Percentiles rank a stretch among this genome's conserved stretches.
Evolutionary conservation across 495 filamentous ascomycete genomes (phyloP).

Genomic region (Penicillium turbatum): DNA sequence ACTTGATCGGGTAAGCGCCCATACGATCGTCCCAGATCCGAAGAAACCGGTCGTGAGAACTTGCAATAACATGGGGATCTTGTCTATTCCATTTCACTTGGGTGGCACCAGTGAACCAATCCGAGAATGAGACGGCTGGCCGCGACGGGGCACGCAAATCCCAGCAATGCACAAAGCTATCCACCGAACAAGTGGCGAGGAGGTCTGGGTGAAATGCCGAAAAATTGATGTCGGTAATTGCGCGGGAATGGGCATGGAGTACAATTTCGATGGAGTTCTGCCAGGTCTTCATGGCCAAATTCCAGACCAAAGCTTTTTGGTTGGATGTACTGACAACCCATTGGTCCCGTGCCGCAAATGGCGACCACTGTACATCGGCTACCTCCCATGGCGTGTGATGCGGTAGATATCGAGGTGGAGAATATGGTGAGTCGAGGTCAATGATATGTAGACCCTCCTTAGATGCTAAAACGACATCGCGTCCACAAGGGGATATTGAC

Average conservation of each 20-base stretch:
- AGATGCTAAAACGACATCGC: conserved; percentile 90
- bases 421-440: conserved; percentile 88
- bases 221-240: conserved; percentile 97
- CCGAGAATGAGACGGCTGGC: conserved; percentile 76
- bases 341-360: conserved; percentile 80
- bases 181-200: conserved; percentile 85
- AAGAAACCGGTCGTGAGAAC: conserved; percentile 80
- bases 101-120: conserved; percentile 92
- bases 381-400: conserved; percentile 92
- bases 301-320: conserved; percentile 94
- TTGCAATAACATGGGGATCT: conserved; percentile 78
- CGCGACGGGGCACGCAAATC: conserved; percentile 74
- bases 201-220: conserved; percentile 87
- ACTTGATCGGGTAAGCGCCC: conserved; percentile 70
- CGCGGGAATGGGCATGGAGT: conserved; percentile 82
- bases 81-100: conserved; percentile 95
- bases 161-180: conserved; percentile 93
- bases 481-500: conserved; percentile 87
- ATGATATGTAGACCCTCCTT: conserved; percentile 83
- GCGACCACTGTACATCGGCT: conserved; percentile 98
- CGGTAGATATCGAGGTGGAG: conserved; percentile 77
- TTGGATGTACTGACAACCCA: conserved; percentile 95
- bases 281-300: conserved; percentile 69
- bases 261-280: conserved; percentile 81
- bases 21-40: conserved; percentile 89